phyloP scores from a whole-genome alignment of 208 protist species.

The Acanthamoeba castellanii region DNA sequence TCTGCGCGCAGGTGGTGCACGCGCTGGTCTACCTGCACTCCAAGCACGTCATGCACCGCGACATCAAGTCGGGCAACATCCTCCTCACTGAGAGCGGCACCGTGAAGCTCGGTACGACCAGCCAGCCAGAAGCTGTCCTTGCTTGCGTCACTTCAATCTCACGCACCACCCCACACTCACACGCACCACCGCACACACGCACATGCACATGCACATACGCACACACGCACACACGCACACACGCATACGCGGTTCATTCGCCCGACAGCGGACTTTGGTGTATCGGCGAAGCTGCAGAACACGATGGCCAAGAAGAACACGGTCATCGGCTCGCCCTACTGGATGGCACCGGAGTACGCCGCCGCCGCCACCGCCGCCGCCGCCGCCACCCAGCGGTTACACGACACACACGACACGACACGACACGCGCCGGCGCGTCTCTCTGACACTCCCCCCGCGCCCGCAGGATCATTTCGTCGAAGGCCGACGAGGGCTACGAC shows the following conservation, averaged over 20 bases:
- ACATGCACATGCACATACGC: no score
- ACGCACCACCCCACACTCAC: no score
- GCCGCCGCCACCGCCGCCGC: not conserved
- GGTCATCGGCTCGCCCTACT: slow-evolving; percentile 82
- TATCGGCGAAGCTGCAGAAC: slow-evolving; percentile 77
- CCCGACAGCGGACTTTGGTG: slow-evolving; percentile 81
- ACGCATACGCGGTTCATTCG: not conserved
- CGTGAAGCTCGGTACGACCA: slow-evolving; percentile 75
- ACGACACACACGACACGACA: not conserved
- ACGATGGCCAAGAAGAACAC: slow-evolving; percentile 67
- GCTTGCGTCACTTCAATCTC: not conserved
- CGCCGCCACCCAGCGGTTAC: no score
- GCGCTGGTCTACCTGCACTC: slow-evolving; percentile 80
- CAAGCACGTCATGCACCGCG: slow-evolving; percentile 81
- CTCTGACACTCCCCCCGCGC: not conserved
- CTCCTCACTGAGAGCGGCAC: slow-evolving; percentile 66
- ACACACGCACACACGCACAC: no score
- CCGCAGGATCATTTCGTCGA: slow-evolving; percentile 75
- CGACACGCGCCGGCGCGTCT: not conserved
- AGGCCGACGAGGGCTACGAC: slow-evolving; percentile 81
- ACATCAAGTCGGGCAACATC: slow-evolving; percentile 85
- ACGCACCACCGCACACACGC: not conserved
- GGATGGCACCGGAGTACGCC: slow-evolving; percentile 84
- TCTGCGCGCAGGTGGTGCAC: slow-evolving; percentile 82
- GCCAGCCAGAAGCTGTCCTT: not conserved